A percentile compares a stretch with the other conserved stretches of the same genome.
Evolutionary conservation across 768 basidiomycete species (phyloP).

Genomic region (Pluteus cervinus): DNA sequence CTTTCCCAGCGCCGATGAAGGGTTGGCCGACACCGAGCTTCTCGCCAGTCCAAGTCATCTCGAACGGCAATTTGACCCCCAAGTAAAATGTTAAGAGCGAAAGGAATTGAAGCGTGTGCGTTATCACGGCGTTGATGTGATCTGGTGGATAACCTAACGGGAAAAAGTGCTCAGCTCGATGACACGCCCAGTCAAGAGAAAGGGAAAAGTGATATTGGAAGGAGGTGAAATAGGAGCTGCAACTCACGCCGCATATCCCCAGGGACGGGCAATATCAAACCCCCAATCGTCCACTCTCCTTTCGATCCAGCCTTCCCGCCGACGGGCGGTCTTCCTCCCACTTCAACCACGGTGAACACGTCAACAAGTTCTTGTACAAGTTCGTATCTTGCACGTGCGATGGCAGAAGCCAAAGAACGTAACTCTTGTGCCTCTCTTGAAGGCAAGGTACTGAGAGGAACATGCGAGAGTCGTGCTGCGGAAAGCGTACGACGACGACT

Average conservation of each 20-base stretch:
- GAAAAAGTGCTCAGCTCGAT: neutral
- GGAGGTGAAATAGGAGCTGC: too few species aligned
- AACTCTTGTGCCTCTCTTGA: slow-evolving; percentile 45
- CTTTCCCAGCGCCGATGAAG: slow-evolving; percentile 67
- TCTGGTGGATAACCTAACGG: slow-evolving; percentile 81
- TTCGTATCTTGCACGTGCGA: slow-evolving; percentile 64
- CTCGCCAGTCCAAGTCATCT: slow-evolving; percentile 64
- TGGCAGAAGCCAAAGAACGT: slow-evolving; percentile 40
- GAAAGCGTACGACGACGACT: slow-evolving; percentile 62
- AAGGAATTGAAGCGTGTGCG: slow-evolving; percentile 75
- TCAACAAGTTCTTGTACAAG: slow-evolving; percentile 80
- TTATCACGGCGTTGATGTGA: slow-evolving; percentile 85
- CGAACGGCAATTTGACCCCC: slow-evolving; percentile 79
- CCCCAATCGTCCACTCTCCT: slow-evolving; percentile 83
- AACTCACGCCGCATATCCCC: slow-evolving; percentile 75
- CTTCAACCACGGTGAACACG: slow-evolving; percentile 79
- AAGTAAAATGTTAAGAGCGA: slow-evolving; percentile 77
- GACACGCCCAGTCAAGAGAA: too few species aligned
- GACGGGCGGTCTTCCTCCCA: slow-evolving; percentile 70
- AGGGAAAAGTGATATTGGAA: neutral
- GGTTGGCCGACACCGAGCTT: slow-evolving; percentile 72
- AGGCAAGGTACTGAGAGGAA: slow-evolving; percentile 13
- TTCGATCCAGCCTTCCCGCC: slow-evolving; percentile 71
- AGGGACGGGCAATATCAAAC: slow-evolving; percentile 73
- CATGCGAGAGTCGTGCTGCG: slow-evolving; percentile 37